A percentile compares a stretch with the other conserved stretches of the same genome.
These are phyloP conservation scores for Diplotaxis tenuifolia DNA, from an alignment of 345 rosid genomes.

Conservation along the genomic window DNA sequence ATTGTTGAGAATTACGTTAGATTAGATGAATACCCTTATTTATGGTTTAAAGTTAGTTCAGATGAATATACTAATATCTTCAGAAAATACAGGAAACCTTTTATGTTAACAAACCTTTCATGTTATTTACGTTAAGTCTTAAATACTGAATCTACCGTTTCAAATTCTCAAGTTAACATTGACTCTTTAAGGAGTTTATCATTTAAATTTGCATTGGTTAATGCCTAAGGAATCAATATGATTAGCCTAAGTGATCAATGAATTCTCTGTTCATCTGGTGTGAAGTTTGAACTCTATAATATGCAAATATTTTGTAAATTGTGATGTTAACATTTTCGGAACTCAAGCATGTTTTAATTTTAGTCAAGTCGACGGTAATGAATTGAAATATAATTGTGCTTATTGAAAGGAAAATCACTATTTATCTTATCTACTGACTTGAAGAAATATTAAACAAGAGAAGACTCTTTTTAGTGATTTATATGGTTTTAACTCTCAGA, in stretches of 20 bases:
- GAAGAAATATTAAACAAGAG: background rate
- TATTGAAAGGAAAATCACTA: background rate
- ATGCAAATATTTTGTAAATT: too few species aligned
- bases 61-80: background rate
- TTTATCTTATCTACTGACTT: background rate
- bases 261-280: background rate
- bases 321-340: background rate
- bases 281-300: background rate
- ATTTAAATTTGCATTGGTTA: too few species aligned
- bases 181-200: too few species aligned
- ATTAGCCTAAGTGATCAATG: background rate
- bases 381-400: background rate
- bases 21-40: too few species aligned
- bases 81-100: background rate
- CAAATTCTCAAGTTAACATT: background rate
- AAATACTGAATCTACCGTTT: background rate
- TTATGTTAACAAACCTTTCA: background rate
- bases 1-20: too few species aligned
- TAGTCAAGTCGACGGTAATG: background rate
- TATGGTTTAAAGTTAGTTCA: background rate
- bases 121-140: background rate
- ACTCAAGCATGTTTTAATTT: background rate
- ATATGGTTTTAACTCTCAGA: background rate
- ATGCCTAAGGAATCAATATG: too few species aligned
- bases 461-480: background rate